Conservation (phyloP, 495 filamentous ascomycete species). For the Ramalina intermedia region DNA sequence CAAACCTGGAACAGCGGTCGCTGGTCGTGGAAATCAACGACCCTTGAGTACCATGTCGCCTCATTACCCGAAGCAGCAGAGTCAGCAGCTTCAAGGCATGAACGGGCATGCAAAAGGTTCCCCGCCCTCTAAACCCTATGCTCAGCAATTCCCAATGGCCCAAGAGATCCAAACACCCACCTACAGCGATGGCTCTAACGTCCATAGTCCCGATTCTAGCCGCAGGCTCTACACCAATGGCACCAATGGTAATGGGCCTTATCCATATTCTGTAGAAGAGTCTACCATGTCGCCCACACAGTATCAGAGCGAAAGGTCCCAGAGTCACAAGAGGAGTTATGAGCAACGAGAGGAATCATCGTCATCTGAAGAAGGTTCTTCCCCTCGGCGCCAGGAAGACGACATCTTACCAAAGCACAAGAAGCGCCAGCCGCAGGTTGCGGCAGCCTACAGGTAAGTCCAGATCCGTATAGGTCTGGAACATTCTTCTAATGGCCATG, state of each 20-base stretch:
- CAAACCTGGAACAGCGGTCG: conserved; percentile 2
- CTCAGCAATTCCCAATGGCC: not conserved
- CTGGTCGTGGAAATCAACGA: not conserved
- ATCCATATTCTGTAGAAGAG: not conserved
- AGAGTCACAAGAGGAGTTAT: conserved; percentile 11
- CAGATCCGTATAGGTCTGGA: not conserved
- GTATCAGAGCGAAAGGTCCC: conserved; percentile 6
- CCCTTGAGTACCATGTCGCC: not conserved
- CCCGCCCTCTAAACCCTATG: conserved; percentile 8
- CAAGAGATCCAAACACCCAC: conserved; percentile 1
- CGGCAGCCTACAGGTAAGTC: conserved; percentile 15
- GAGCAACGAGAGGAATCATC: conserved; percentile 8
- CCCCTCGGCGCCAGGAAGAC: conserved; percentile 16
- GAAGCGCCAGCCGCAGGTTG: conserved; percentile 17
- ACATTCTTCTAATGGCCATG: conserved; percentile 5
- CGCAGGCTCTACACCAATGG: not conserved
- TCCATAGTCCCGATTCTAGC: conserved; percentile 4
- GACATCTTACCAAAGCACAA: conserved; percentile 15
- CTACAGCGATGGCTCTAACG: not conserved
- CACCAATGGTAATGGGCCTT: conserved; percentile 2
- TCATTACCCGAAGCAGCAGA: not conserved
- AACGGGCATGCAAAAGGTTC: not conserved
- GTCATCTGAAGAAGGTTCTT: conserved; percentile 12
- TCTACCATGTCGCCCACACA: conserved; percentile 6
- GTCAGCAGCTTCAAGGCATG: not conserved